A percentile compares a stretch with the other conserved stretches of the same genome.
phyloP scores from a whole-genome alignment of 371 early-diverging fungal species.

The Mucor circinelloides region DNA sequence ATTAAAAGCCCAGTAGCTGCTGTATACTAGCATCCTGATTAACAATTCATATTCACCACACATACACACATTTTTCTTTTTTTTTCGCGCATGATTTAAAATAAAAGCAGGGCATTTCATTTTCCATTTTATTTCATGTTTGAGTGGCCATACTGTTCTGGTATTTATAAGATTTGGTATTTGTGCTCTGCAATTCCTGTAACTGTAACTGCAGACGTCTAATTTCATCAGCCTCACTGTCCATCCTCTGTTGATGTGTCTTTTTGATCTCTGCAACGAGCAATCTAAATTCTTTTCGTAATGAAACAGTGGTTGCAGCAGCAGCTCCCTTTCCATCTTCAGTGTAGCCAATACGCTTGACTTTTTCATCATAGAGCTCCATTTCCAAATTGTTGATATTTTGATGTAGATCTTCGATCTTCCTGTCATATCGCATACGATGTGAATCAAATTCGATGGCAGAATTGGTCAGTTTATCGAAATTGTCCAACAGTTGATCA shows the following conservation, averaged over 20 bases:
- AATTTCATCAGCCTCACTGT: slow-evolving; percentile 56
- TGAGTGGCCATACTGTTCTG: slow-evolving; percentile 12
- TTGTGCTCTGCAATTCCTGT: slow-evolving; percentile 34
- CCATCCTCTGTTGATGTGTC: slow-evolving; percentile 54
- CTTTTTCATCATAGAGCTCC: slow-evolving; percentile 43
- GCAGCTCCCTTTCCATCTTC: neutral
- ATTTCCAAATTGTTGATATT: slow-evolving; percentile 37
- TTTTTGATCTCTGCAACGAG: slow-evolving; percentile 56
- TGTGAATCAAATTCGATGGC: slow-evolving; percentile 57
- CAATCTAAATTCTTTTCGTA: slow-evolving; percentile 63
- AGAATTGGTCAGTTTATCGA: slow-evolving; percentile 50
- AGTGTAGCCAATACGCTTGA: slow-evolving; percentile 31
- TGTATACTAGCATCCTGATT: too few species aligned
- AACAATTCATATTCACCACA: neutral
- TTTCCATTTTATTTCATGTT: neutral
- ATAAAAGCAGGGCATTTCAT: neutral
- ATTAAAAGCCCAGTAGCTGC: neutral
- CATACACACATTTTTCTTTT: neutral
- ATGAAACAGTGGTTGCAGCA: slow-evolving; percentile 46
- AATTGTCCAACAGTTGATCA: slow-evolving; percentile 52
- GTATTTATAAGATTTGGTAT: neutral
- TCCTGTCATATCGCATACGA: slow-evolving; percentile 46
- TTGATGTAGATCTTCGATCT: slow-evolving; percentile 33
- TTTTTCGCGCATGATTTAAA: neutral
- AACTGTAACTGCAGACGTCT: slow-evolving; percentile 43